A percentile compares a stretch with the other conserved stretches of the same genome.
phyloP scores from a whole-genome alignment of 129 eudicot genomes.

The Oenanthe sinensis region DNA sequence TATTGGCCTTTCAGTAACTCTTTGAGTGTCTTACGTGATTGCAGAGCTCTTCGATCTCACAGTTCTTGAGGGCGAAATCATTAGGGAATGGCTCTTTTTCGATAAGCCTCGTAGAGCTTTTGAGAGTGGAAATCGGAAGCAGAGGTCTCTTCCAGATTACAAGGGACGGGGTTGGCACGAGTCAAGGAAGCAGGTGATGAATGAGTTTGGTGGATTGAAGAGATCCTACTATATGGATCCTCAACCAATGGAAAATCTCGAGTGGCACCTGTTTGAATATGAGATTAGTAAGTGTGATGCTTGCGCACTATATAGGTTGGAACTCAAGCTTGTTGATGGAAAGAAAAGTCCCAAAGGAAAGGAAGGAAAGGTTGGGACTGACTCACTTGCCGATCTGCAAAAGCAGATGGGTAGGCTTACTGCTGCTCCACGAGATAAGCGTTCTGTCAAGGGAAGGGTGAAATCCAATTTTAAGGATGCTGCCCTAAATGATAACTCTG shows the following conservation, averaged over 20 bases:
- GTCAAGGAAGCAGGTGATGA: constrained; percentile 80
- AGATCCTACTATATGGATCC: constrained; percentile 98
- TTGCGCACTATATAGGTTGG: constrained; percentile 78
- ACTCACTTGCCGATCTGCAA: constrained; percentile 77
- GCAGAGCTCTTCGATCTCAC: constrained; percentile 84
- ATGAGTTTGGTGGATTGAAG: constrained; percentile 82
- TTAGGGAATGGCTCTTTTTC: constrained; percentile 90
- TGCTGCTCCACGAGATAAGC: constrained; percentile 63
- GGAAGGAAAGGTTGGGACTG: constrained; percentile 52
- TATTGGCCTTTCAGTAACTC: not conserved
- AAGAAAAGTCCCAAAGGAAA: constrained; percentile 72
- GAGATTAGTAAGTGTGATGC: constrained; percentile 67
- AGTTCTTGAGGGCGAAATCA: constrained; percentile 78
- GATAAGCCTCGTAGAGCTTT: constrained; percentile 96
- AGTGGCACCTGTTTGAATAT: constrained; percentile 92
- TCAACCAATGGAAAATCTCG: constrained; percentile 62
- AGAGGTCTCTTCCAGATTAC: constrained; percentile 88
- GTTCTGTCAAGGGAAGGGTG: constrained; percentile 44
- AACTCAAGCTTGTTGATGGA: constrained; percentile 76
- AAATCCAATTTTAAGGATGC: constrained; percentile 42
- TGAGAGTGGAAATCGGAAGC: constrained; percentile 95
- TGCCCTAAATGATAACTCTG: constrained; percentile 28
- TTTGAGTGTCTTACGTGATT: not conserved
- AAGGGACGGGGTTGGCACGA: constrained; percentile 99
- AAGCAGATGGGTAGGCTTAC: constrained; percentile 80